Base-by-base conservation (phyloP, 495 filamentous ascomycete genomes). In the Penicillium angulare region DNA sequence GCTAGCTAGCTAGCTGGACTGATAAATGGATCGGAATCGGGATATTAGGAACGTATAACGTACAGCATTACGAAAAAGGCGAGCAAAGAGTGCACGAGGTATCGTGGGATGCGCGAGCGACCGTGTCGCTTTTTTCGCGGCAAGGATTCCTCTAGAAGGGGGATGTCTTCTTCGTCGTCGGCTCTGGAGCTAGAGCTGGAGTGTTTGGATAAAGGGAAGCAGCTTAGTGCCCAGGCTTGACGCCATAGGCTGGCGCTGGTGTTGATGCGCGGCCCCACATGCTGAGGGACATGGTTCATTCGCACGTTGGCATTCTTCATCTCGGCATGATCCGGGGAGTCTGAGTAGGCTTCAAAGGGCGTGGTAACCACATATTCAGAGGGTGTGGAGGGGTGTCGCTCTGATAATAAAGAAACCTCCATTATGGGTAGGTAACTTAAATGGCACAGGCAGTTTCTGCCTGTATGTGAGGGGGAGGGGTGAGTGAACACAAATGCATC, bases 61-160 rank as follows among this genome's bases (percentile, higher is more conserved):
- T 45, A 75, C 72, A 75, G 58, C 70, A 75, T 69, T 41, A 69
- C 41, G 41, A 74, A 67, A 40, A 74, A 53, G 0, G 49, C 47
- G n/a, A 64, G 16, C 17, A 67, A 7, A 5, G 47, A 38, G 22
- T 50, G 60, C 27, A 57, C 5, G 3, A 64, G 47, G 16, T 64
- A 62, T 33, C 55, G 59, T 23, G 41, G 38, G n/a, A 20, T 53
- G 9, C 52, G 43, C 36, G 49, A 58, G 31, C 44, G 38, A 46
- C 47, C 35, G 15, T 48, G 44, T 31, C 48, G 43, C 23, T 44
- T 42, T 41, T 40, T 53, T 18, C 17, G 33, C 24, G 18, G 47
- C 1, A 41, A 16, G 4, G 9, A 17, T 29, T 56, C 16, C 23
- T 53, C 53, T 20, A 65, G 58, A 23, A 68, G 54, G 16, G 62